These are phyloP conservation scores for Verticillium albo-atrum DNA, from an alignment of 2,329 filamentous ascomycete species.

Conservation along the genomic window DNA sequence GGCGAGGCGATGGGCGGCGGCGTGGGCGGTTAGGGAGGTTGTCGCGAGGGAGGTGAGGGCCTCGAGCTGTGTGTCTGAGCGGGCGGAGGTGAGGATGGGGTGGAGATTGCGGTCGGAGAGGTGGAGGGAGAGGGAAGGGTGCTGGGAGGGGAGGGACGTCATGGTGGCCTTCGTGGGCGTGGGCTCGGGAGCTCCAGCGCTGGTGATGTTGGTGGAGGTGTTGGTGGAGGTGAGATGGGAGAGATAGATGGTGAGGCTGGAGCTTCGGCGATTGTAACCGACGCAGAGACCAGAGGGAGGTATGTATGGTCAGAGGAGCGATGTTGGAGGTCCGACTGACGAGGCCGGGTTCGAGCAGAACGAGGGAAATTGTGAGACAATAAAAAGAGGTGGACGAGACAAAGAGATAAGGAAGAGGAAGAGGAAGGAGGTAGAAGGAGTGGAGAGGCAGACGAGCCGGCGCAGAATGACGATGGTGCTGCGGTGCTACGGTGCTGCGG, in stretches of 20 bases:
- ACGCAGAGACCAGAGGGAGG: not conserved
- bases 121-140: slow-evolving; percentile 49
- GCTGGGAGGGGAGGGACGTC: slow-evolving; percentile 40
- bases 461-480: not conserved
- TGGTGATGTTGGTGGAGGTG: not conserved
- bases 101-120: slow-evolving; percentile 53
- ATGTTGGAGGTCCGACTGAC: not conserved
- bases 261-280: not conserved
- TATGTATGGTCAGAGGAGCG: not conserved
- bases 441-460: not conserved
- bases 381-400: not conserved
- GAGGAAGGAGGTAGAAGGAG: not conserved
- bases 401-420: not conserved
- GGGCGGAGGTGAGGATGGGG: slow-evolving; percentile 52
- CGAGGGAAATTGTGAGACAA: not conserved
- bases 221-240: not conserved
- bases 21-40: slow-evolving; percentile 48
- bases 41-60: slow-evolving; percentile 49
- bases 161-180: slow-evolving; percentile 15
- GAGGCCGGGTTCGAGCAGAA: not conserved
- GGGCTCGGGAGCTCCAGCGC: not conserved
- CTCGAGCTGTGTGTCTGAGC: slow-evolving; percentile 36
- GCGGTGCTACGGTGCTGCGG: not conserved
- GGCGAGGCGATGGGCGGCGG: slow-evolving; percentile 46
- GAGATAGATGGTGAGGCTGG: not conserved